Percentiles rank a stretch among this genome's conserved stretches.
Evolutionary conservation across 108 stramenopile species (phyloP).

Genomic region (Stephanodiscus minutulus): DNA sequence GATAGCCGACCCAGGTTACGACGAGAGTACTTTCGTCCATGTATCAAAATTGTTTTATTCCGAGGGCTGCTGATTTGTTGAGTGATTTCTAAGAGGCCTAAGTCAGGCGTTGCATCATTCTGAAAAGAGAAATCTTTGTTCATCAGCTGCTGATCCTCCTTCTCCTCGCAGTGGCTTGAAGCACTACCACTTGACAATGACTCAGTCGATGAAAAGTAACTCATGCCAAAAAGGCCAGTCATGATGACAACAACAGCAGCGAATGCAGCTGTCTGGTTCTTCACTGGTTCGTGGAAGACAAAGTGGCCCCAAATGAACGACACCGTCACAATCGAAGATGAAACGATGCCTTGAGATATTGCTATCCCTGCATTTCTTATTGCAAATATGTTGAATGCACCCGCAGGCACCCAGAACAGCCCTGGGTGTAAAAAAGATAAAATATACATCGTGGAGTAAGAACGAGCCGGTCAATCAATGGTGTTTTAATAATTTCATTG

Average conservation of each 20-base stretch:
- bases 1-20: constrained; percentile 32
- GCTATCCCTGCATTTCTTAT: constrained; percentile 81
- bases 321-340: constrained; percentile 74
- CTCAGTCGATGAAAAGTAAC: constrained; percentile 58
- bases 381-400: constrained; percentile 72
- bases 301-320: constrained; percentile 80
- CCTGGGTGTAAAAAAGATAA: constrained; percentile 7
- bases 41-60: constrained; percentile 17
- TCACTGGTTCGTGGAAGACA: constrained; percentile 61
- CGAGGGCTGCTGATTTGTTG: not conserved
- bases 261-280: constrained; percentile 19
- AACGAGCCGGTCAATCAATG: not conserved
- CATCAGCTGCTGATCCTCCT: constrained; percentile 21
- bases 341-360: constrained; percentile 73
- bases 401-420: constrained; percentile 78
- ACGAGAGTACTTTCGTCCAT: constrained; percentile 29
- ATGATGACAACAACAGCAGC: constrained; percentile 55
- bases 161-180: constrained; percentile 1
- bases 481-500: not conserved
- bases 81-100: constrained; percentile 17
- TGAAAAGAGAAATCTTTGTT: constrained; percentile 12
- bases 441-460: not conserved
- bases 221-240: constrained; percentile 73
- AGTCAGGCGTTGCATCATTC: not conserved
- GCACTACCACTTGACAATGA: not conserved